Evolutionary conservation across 1,139 yeast genomes (phyloP).

Genomic region (Meyerozyma guilliermondii): DNA sequence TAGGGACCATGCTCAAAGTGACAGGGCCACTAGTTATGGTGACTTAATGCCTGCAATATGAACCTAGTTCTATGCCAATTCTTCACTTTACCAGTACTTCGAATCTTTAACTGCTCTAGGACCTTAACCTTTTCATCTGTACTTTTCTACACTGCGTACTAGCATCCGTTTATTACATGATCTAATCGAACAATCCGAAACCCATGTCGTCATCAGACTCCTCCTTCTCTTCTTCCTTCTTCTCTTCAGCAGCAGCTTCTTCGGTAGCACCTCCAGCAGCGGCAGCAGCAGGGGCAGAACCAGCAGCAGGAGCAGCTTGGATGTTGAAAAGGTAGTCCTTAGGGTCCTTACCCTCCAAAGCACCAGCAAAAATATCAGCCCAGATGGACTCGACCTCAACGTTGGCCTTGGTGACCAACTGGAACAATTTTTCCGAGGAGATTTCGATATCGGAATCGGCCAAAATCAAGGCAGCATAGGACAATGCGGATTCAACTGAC

Average conservation of each 20-base stretch:
- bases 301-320: conserved; percentile 64
- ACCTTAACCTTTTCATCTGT: too few species aligned
- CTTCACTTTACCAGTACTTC: too few species aligned
- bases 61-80: too few species aligned
- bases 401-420: conserved; percentile 51
- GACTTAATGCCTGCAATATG: too few species aligned
- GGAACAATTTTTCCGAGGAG: conserved; percentile 68
- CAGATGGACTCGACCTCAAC: conserved; percentile 56
- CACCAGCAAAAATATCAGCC: conserved; percentile 81
- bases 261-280: conserved; percentile 54
- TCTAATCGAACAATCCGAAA: conserved; percentile 79
- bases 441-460: conserved; percentile 81
- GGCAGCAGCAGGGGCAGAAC: conserved; percentile 55
- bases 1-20: too few species aligned
- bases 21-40: too few species aligned
- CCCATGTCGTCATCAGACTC: conserved; percentile 76
- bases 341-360: conserved; percentile 74
- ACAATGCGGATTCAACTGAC: conserved; percentile 80
- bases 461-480: conserved; percentile 85
- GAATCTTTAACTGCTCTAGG: too few species aligned
- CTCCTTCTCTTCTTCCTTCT: conserved; percentile 51
- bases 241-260: conserved; percentile 54
- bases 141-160: too few species aligned
- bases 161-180: neutral
- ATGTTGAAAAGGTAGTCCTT: conserved; percentile 73